Evolutionary conservation across 768 basidiomycete genomes (phyloP).

Genomic region (Leccinum subtestaceum): DNA sequence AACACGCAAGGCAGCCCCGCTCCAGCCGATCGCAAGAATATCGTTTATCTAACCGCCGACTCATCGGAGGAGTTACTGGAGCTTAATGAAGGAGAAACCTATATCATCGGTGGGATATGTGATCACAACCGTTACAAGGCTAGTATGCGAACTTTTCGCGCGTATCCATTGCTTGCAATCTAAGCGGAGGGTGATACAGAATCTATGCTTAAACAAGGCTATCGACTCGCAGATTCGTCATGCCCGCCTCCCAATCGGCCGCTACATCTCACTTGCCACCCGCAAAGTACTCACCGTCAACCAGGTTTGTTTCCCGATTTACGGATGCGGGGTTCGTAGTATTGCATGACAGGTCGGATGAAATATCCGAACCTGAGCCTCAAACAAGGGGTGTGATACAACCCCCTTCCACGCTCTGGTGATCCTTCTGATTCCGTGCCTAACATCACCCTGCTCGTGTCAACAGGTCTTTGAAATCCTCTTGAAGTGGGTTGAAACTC

Average conservation of each 20-base stretch:
- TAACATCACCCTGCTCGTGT: constrained; percentile 1
- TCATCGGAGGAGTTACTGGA: constrained; percentile 82
- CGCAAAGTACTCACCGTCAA: constrained; percentile 98
- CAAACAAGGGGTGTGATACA: neutral
- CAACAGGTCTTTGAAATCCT: constrained; percentile 82
- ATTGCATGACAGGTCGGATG: neutral
- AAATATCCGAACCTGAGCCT: neutral
- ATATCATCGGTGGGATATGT: constrained; percentile 93
- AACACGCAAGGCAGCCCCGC: constrained; percentile 1
- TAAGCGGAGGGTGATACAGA: constrained; percentile 44
- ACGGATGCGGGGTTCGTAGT: neutral
- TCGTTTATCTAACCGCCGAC: constrained; percentile 95
- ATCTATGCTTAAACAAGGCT: constrained; percentile 87
- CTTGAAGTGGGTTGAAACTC: constrained; percentile 81
- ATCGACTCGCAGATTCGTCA: constrained; percentile 68
- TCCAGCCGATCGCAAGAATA: constrained; percentile 40
- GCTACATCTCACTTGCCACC: constrained; percentile 80
- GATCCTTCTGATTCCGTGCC: constrained; percentile 3
- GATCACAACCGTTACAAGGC: constrained; percentile 98
- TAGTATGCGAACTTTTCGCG: neutral
- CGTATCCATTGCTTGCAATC: neutral
- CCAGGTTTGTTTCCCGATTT: constrained; percentile 47
- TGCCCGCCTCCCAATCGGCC: constrained; percentile 93
- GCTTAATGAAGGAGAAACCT: constrained; percentile 79
- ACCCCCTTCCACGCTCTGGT: neutral